These are phyloP conservation scores for Onygenales sp. DNA, from an alignment of 2,329 filamentous ascomycete species.

Conservation along the genomic window DNA sequence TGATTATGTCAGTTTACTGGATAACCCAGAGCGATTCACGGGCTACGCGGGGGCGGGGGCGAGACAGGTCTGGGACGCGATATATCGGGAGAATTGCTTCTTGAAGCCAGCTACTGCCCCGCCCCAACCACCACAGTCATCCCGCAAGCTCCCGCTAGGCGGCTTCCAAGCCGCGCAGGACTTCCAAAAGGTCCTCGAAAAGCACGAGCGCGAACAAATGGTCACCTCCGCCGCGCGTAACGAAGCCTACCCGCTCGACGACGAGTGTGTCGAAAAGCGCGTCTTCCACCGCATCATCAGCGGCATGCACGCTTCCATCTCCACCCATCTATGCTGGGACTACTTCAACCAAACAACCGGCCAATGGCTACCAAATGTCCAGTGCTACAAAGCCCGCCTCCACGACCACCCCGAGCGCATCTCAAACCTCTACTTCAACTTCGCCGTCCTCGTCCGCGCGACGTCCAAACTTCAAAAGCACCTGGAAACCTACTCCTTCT, in stretches of 20 bases:
- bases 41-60: conserved; percentile 81
- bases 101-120: conserved; percentile 32
- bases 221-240: conserved; percentile 28
- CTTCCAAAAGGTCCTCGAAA: conserved; percentile 50
- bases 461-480: conserved; percentile 82
- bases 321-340: conserved; percentile 90
- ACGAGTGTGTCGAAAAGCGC: conserved; percentile 95
- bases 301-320: conserved; percentile 97
- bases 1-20: conserved; percentile 88
- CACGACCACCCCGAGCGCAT: conserved; percentile 81
- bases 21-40: conserved; percentile 92
- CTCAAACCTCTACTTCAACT: conserved; percentile 98
- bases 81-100: conserved; percentile 98
- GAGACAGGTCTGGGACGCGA: conserved; percentile 88
- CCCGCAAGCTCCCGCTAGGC: conserved; percentile 23
- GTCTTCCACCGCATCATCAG: conserved; percentile 94
- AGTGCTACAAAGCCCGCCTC: conserved; percentile 81
- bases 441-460: conserved; percentile 84
- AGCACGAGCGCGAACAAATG: conserved; percentile 40
- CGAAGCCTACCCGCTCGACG: conserved; percentile 63
- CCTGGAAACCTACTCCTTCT: conserved; percentile 79
- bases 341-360: conserved; percentile 93
- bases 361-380: conserved; percentile 80
- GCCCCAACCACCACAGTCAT: conserved; percentile 16
- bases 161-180: conserved; percentile 50